These are phyloP conservation scores for Penicillium thymicola DNA, from an alignment of 2,329 filamentous ascomycete genomes.

Conservation along the genomic window DNA sequence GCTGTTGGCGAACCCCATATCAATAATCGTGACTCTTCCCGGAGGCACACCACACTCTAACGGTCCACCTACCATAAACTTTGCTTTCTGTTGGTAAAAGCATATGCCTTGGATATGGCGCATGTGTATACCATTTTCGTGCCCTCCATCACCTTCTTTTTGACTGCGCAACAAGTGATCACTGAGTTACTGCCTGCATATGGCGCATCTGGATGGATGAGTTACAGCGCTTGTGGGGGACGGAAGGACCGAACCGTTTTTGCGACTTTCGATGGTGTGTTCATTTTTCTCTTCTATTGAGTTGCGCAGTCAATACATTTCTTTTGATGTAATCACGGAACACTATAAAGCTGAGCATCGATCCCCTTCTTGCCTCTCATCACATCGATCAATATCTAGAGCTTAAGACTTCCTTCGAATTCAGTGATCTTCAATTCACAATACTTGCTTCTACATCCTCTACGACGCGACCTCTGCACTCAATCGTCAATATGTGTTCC, in stretches of 20 bases:
- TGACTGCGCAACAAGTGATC: slow-evolving; percentile 9
- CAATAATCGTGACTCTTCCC: background rate
- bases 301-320: slow-evolving; percentile 17
- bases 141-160: slow-evolving; percentile 20
- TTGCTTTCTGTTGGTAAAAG: slow-evolving; percentile 22
- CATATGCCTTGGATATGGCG: slow-evolving; percentile 17
- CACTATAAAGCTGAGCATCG: slow-evolving; percentile 18
- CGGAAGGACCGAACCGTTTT: slow-evolving; percentile 1
- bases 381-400: slow-evolving; percentile 5
- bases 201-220: slow-evolving; percentile 12
- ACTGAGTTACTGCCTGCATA: slow-evolving; percentile 14
- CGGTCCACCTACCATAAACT: slow-evolving; percentile 31
- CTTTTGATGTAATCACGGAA: slow-evolving; percentile 20
- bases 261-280: background rate
- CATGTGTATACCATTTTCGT: slow-evolving; percentile 10
- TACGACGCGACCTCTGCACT: background rate
- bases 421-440: background rate
- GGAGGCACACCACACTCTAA: slow-evolving; percentile 18
- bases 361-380: slow-evolving; percentile 8
- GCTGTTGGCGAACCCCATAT: background rate
- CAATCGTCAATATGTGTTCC: slow-evolving; percentile 33
- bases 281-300: slow-evolving; percentile 14
- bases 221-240: slow-evolving; percentile 9
- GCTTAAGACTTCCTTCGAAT: background rate
- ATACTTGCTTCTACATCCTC: background rate